Evolutionary conservation across 176 grass and related monocot species (phyloP), one percentile per base, ranked within the genome.

Genomic region (Otatea glauca): DNA sequence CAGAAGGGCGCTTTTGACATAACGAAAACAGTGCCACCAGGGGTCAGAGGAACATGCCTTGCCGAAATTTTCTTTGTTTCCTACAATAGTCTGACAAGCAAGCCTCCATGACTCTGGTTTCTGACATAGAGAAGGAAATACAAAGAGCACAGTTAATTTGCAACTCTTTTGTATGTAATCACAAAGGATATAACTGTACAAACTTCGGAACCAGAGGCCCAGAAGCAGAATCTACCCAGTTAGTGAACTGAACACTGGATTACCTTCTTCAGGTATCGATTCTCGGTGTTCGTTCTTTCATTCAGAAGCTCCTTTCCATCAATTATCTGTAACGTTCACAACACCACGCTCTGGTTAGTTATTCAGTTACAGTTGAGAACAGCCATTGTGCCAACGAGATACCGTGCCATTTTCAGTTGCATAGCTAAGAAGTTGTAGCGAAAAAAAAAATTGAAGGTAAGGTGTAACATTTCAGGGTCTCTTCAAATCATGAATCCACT

Each of bases 101-200:
- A 98, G 89, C 75, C 93, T 89, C 96, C 96, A 98, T 44, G 96
- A 95, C 65, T 94, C 93, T 9, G 96, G 93, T 86, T 98, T 98
- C 96, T 98, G 85, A 21, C 18, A 76, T 2, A 59, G 17, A 20
- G 13, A 84, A 6, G 1, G 15, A 79, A 77, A 32, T 6, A 0
- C 35, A 72, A 38, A 81, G 14, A 55, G 9, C 16, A 49, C 8
- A 10, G 25, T 55, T 9, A 47, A 77, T 9, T 51, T 2, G 65
- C 63, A 63, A 35, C 13, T 73, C 8, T 49, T 70, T 55, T 81
- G 25, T 77, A 11, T 69, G 42, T 17, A 45, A 45, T 45, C 12
- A 63, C 9, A 59, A 17, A 24, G 65, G 2, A 51, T 37, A 37
- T 34, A 37, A 39, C 43, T 43, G 20, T 5, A 69, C 6, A 79